Conservation (phyloP, 1,139 yeast species). For the Blastobotrys capitulatus region DNA sequence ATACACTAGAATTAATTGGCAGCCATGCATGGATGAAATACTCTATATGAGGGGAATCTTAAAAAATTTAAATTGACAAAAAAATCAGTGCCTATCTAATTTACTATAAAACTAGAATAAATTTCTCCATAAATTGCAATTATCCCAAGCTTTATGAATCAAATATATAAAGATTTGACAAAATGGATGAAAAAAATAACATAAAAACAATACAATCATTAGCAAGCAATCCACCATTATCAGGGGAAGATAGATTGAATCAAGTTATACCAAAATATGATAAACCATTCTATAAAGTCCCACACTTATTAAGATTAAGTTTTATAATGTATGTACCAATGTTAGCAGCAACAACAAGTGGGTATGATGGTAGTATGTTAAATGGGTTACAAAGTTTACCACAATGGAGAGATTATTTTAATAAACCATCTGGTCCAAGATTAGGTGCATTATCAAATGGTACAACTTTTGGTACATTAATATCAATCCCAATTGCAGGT, state of each 20-base stretch:
- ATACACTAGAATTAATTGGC: too few species aligned
- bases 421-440: constrained; percentile 5
- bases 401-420: constrained; percentile 8
- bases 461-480: constrained; percentile 11
- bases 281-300: constrained; percentile 32
- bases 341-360: constrained; percentile 9
- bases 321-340: constrained; percentile 16
- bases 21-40: too few species aligned
- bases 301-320: constrained; percentile 38
- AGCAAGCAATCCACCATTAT: neutral
- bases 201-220: too few species aligned
- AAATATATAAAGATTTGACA: too few species aligned
- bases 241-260: constrained; percentile 23
- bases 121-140: too few species aligned
- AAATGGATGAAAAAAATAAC: too few species aligned
- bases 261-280: constrained; percentile 29
- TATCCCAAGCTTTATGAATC: too few species aligned
- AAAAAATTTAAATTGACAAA: too few species aligned
- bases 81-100: too few species aligned
- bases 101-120: too few species aligned
- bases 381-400: constrained; percentile 11
- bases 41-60: too few species aligned
- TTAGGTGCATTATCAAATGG: constrained; percentile 18
- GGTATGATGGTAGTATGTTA: constrained; percentile 13
- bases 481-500: constrained; percentile 9